Evolutionary conservation across 306 rosid species (phyloP).

Genomic region (Clitoria ternatea): DNA sequence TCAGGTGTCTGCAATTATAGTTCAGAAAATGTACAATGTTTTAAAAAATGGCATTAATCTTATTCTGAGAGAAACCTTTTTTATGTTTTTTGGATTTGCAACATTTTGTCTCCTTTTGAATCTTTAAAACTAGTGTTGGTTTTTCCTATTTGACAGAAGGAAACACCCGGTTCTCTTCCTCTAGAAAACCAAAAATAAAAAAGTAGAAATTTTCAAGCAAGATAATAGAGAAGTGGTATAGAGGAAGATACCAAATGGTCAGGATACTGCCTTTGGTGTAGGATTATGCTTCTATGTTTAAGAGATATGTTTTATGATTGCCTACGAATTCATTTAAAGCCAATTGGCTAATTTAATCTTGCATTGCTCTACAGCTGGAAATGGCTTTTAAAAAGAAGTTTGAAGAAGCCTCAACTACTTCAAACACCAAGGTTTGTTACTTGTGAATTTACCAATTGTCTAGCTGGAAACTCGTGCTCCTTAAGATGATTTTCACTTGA

Average conservation of each 20-base stretch:
- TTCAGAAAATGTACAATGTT: background rate
- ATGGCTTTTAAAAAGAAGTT: slow-evolving; percentile 69
- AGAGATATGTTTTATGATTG: background rate
- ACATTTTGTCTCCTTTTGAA: background rate
- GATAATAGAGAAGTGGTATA: background rate
- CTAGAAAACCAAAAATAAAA: background rate
- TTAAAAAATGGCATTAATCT: background rate
- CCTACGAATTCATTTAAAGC: slow-evolving; percentile 11
- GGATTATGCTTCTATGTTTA: background rate
- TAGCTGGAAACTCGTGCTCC: background rate
- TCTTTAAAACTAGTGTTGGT: background rate
- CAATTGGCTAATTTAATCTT: slow-evolving; percentile 9
- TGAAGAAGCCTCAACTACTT: slow-evolving; percentile 43
- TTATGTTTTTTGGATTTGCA: background rate
- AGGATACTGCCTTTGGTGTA: slow-evolving; percentile 4
- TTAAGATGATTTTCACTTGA: background rate
- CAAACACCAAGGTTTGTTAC: slow-evolving; percentile 64
- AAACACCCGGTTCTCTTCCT: background rate
- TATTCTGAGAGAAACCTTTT: background rate
- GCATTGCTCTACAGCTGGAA: slow-evolving; percentile 64
- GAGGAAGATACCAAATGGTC: slow-evolving; percentile 5
- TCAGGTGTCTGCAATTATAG: background rate
- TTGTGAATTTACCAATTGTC: background rate
- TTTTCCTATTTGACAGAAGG: background rate
- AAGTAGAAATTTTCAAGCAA: background rate